Conservation (phyloP, 148 eudicot genomes). For the Nepenthes gracilis region DNA sequence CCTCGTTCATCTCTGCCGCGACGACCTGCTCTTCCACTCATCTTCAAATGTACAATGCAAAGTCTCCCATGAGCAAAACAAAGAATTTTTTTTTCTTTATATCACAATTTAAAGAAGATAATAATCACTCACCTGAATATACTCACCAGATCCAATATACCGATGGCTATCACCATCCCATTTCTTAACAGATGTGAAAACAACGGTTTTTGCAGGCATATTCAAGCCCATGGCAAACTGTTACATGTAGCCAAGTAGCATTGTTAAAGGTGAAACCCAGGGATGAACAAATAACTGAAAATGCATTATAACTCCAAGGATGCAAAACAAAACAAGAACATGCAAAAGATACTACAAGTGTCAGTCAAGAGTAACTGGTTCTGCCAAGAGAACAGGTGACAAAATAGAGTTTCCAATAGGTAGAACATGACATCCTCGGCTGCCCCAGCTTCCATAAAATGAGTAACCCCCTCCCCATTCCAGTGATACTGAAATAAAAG, state of each 20-base stretch:
- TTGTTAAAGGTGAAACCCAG: neutral
- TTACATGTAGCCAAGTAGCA: constrained; percentile 7
- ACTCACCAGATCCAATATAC: constrained; percentile 93
- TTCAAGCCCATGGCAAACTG: constrained; percentile 99
- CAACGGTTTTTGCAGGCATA: constrained; percentile 99
- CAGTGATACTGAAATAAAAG: no score
- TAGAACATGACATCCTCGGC: no score
- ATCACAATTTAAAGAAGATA: neutral
- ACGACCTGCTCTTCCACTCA: constrained; percentile 99
- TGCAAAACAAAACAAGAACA: neutral
- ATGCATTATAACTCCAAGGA: neutral
- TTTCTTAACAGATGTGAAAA: constrained; percentile 85
- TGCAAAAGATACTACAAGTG: no score
- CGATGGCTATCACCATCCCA: constrained; percentile 99
- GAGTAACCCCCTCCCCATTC: no score
- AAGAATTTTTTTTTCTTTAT: neutral
- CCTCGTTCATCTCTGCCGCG: constrained; percentile 99
- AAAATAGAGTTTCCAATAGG: no score
- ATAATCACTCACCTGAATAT: constrained; percentile 85
- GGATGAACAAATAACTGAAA: neutral
- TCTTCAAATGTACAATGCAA: constrained; percentile 26
- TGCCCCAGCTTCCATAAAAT: no score
- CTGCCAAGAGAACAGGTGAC: no score
- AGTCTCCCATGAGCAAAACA: constrained; percentile 1
- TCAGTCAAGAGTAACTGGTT: no score